phyloP scores from a whole-genome alignment of 495 filamentous ascomycete genomes.

The Aspergillus baeticus region DNA sequence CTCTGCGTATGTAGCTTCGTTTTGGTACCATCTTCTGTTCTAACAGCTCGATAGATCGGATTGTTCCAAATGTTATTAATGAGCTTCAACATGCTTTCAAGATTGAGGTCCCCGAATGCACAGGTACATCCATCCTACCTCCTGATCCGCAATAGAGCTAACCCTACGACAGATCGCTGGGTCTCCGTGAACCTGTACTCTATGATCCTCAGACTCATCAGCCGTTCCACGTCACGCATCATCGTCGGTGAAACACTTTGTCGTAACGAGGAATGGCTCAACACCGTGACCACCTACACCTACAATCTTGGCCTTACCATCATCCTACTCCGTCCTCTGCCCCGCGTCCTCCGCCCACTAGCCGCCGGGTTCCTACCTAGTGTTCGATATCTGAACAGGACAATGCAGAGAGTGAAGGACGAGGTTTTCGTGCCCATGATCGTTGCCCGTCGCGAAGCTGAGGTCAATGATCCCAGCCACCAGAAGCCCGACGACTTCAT shows the following conservation, averaged over 20 bases:
- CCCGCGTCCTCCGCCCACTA: constrained; percentile 34
- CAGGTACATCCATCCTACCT: constrained; percentile 17
- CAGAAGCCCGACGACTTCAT: constrained; percentile 37
- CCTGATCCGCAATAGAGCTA: not conserved
- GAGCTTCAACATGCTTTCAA: constrained; percentile 29
- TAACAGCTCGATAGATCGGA: constrained; percentile 18
- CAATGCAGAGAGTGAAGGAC: constrained; percentile 22
- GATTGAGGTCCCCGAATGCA: constrained; percentile 24
- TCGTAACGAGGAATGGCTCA: constrained; percentile 54
- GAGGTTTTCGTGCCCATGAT: constrained; percentile 35
- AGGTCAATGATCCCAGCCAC: constrained; percentile 19
- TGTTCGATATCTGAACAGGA: constrained; percentile 23
- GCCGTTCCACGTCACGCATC: constrained; percentile 53
- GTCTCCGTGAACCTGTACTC: constrained; percentile 23
- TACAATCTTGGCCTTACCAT: constrained; percentile 42
- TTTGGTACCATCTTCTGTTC: not conserved
- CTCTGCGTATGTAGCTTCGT: constrained; percentile 17
- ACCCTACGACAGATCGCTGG: constrained; percentile 21
- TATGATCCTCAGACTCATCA: constrained; percentile 45
- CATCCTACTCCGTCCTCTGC: constrained; percentile 31
- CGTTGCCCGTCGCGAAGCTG: constrained; percentile 21
- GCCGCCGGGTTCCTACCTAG: constrained; percentile 31
- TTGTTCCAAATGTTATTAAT: constrained; percentile 29
- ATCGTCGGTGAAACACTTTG: constrained; percentile 54
- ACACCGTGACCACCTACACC: constrained; percentile 53